These are phyloP conservation scores for Apiotrichum montevideense DNA, from an alignment of 1,284 basidiomycete species.

Conservation along the genomic window DNA sequence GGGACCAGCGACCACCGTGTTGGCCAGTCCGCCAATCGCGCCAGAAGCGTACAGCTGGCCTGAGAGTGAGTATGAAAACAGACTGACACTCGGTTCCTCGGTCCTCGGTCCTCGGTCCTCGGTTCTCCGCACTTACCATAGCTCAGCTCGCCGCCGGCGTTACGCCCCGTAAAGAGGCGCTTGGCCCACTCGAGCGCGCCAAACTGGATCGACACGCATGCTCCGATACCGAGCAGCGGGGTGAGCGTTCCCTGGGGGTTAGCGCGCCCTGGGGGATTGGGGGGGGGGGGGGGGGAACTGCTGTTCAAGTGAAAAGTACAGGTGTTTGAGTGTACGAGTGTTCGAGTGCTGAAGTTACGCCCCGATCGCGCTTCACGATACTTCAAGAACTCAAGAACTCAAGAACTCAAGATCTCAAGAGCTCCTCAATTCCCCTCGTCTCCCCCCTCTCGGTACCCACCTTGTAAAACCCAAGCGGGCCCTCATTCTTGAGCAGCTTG, in stretches of 20 bases:
- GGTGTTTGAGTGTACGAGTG: too few relatives aligned
- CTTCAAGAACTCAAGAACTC: too few relatives aligned
- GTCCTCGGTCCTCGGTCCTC: too few relatives aligned
- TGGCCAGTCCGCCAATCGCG: constrained; percentile 78
- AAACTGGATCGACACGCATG: constrained; percentile 90
- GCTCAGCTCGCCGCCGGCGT: constrained; percentile 24
- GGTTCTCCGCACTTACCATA: constrained; percentile 19
- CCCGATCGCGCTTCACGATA: too few relatives aligned
- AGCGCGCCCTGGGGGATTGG: background rate
- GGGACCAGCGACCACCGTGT: constrained; percentile 86
- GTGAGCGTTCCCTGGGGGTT: constrained; percentile 73
- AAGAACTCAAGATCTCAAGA: too few relatives aligned
- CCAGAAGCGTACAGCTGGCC: constrained; percentile 72
- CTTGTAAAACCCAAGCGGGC: constrained; percentile 94
- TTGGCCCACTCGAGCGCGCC: constrained; percentile 85
- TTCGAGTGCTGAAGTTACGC: too few relatives aligned
- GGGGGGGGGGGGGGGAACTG: too few relatives aligned
- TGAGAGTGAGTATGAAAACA: constrained; percentile 14
- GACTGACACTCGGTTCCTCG: background rate
- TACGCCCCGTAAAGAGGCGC: constrained; percentile 57
- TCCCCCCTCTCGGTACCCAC: constrained; percentile 45
- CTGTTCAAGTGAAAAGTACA: too few relatives aligned
- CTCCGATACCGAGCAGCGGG: constrained; percentile 85
- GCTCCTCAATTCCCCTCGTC: background rate
- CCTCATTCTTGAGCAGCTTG: constrained; percentile 82